Conservation (phyloP, 1,139 yeast species). For the Pichiaceae sp. region DNA sequence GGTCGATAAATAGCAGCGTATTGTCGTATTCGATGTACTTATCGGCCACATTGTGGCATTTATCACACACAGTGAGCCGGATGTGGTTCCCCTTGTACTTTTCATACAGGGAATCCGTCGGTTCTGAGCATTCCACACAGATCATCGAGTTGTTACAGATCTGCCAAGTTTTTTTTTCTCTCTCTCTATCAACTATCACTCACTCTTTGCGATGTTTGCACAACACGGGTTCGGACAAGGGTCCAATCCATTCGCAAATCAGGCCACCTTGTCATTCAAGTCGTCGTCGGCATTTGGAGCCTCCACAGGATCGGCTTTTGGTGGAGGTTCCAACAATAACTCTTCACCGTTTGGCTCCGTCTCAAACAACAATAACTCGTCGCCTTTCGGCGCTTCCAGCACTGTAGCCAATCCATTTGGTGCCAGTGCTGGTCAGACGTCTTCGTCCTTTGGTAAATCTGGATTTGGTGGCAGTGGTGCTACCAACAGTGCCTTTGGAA, state of each 20-base stretch:
- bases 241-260: neutral
- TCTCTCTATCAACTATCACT: neutral
- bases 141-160: slow-evolving; percentile 25
- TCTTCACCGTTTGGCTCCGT: slow-evolving; percentile 1
- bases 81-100: slow-evolving; percentile 73
- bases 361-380: neutral
- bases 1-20: slow-evolving; percentile 75
- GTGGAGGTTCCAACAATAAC: neutral
- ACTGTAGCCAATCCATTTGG: neutral
- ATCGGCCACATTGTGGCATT: slow-evolving; percentile 73
- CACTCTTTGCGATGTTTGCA: neutral
- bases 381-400: slow-evolving; percentile 3
- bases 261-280: neutral
- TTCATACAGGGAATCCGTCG: slow-evolving; percentile 59
- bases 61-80: slow-evolving; percentile 67
- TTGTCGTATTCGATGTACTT: slow-evolving; percentile 87
- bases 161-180: neutral
- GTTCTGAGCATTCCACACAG: slow-evolving; percentile 77
- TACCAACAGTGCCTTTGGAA: neutral
- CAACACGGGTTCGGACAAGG: slow-evolving; percentile 1
- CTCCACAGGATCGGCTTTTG: no score
- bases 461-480: neutral
- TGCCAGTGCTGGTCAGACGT: neutral
- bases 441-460: neutral
- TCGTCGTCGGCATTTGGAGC: neutral